phyloP scores from a whole-genome alignment of 1,284 basidiomycete species.

The Marasmius oreades region DNA sequence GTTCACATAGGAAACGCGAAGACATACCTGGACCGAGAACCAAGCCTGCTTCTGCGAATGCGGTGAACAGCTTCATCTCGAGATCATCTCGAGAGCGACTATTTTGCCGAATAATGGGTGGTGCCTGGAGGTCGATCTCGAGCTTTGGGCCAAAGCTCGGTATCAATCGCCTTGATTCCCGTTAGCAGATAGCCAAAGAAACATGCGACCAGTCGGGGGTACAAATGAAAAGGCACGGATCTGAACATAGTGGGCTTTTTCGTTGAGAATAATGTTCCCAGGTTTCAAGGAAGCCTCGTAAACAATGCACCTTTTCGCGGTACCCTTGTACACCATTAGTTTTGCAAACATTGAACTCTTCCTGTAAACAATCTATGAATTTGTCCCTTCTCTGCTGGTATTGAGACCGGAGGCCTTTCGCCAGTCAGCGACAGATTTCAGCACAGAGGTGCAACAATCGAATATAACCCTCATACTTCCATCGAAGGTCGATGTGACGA shows the following conservation, averaged over 20 bases:
- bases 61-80: conserved; percentile 53
- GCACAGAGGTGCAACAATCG: conserved; percentile 27
- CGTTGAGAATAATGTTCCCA: conserved; percentile 20
- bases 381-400: conserved; percentile 58
- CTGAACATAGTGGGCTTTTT: conserved; percentile 35
- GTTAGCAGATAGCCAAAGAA: conserved; percentile 48
- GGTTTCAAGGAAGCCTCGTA: conserved; percentile 41
- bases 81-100: conserved; percentile 41
- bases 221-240: conserved; percentile 61
- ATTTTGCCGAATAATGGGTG: conserved; percentile 47
- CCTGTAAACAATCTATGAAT: conserved; percentile 52
- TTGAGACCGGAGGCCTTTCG: conserved; percentile 47
- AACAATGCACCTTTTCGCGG: conserved; percentile 38
- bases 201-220: conserved; percentile 70
- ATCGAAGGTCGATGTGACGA: conserved; percentile 63
- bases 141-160: conserved; percentile 37
- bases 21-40: conserved; percentile 52
- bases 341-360: conserved; percentile 46
- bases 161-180: neutral
- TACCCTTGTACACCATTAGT: conserved; percentile 26
- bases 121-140: conserved; percentile 58
- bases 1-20: neutral
- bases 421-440: neutral
- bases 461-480: conserved; percentile 70
- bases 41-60: conserved; percentile 58